Base-by-base conservation (phyloP, 208 protist species). In the Strigomonas culicis region DNA sequence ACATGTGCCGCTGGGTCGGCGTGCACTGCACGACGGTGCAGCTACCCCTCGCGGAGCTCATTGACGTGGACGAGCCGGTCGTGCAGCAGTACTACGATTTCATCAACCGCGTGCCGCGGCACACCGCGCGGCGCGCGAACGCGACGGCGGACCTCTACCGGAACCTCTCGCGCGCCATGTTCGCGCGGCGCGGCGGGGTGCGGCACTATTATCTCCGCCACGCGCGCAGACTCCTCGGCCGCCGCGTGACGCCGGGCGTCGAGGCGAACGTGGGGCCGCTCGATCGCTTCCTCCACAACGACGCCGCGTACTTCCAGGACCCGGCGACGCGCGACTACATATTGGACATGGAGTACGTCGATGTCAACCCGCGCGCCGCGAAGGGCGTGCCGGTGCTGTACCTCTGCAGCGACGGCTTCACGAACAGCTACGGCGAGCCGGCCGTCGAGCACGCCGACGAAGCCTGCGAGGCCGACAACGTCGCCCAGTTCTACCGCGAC, bases 1-100 rank as follows among this genome's bases (percentile, higher is more conserved):
- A 88, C 65, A 67, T 71, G 44, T 88, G 81, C 59, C 52, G 24
- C 28, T 88, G 81, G 81, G 57, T 59, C 2, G 81, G 81, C 4
- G 75, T 88, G 6, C 51, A 53, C 21, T 88, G 81, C 63, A 34
- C 60, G 21, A 66, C 68, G 19, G 51, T 76, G 32, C 65, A 59
- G 8, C 47, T 81, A 17, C 72, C 77, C 41, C 47, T 88, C 32
- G 67, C 80, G 47, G 28, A 69, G 34, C 63, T 88, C 15, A 55
- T 88, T 19, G 77, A 88, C 55, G 52, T 61, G 39, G 32, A 74
- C 19, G 62, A 82, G 63, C 66, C 70, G n/a, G 53, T 58, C 25
- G 31, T 82, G 52, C 63, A 68, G 60, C 53, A 51, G 31, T 72
- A 75, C 52, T 58, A 64, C 19, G 43, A 63, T 6, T 49, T 72